Conservation (phyloP, 2,329 filamentous ascomycete genomes). For the Aspergillus sergii region DNA sequence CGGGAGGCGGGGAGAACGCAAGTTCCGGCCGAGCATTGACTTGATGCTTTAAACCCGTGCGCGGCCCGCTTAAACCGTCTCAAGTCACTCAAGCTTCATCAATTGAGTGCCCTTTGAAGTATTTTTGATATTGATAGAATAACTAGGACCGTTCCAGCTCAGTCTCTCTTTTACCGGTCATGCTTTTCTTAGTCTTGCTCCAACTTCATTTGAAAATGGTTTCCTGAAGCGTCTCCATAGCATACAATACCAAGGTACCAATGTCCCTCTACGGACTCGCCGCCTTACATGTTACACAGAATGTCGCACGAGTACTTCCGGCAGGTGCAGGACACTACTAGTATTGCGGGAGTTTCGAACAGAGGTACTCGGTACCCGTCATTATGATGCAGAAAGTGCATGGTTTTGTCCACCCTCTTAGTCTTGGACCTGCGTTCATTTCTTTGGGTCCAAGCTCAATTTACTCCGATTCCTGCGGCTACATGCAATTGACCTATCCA, state of each 20-base stretch:
- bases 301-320: constrained; percentile 22
- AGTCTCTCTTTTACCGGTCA: not conserved
- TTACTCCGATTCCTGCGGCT: not conserved
- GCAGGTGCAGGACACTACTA: constrained; percentile 18
- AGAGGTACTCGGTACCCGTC: not conserved
- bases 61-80: not conserved
- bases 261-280: constrained; percentile 2
- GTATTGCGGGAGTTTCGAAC: constrained; percentile 10
- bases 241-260: not conserved
- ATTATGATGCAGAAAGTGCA: not conserved
- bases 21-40: constrained; percentile 22
- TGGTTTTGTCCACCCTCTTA: not conserved
- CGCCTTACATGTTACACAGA: constrained; percentile 22
- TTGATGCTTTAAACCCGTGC: constrained; percentile 13
- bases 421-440: not conserved
- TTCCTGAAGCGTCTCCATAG: not conserved
- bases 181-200: not conserved
- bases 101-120: not conserved
- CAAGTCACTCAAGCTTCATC: not conserved
- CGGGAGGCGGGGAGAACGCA: constrained; percentile 40
- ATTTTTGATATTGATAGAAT: not conserved
- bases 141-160: not conserved
- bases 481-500: not conserved
- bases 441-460: not conserved
- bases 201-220: not conserved